A percentile compares a stretch with the other conserved stretches of the same genome.
Conservation (phyloP, 2,329 filamentous ascomycete genomes). For the Dactylellina haptotyla region DNA sequence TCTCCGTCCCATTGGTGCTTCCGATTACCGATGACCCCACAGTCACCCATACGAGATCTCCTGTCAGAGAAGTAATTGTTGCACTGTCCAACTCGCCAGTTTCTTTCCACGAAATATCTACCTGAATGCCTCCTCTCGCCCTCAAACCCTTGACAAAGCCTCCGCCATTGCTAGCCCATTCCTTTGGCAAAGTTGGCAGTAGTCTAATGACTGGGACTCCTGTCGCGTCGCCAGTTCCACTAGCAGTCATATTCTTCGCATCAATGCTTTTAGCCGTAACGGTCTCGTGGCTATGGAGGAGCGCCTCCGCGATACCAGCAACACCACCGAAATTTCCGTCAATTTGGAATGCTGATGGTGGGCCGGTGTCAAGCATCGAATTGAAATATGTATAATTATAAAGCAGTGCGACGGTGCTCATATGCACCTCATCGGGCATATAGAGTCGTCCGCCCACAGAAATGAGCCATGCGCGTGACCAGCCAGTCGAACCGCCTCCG, state of each 20-base stretch:
- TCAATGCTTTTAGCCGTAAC: conserved; percentile 21
- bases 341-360: conserved; percentile 64
- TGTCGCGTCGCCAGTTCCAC: conserved; percentile 28
- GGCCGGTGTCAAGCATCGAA: conserved; percentile 63
- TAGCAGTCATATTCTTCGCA: conserved; percentile 19
- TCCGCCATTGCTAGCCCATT: conserved; percentile 53
- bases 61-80: conserved; percentile 27
- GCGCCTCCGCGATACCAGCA: conserved; percentile 64
- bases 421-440: conserved; percentile 60
- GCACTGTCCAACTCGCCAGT: conserved; percentile 19
- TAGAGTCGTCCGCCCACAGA: conserved; percentile 65
- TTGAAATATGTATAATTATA: conserved; percentile 63
- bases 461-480: conserved; percentile 66
- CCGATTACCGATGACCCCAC: conserved; percentile 15
- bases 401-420: conserved; percentile 62
- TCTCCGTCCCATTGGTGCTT: conserved; percentile 17
- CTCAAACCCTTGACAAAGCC: conserved; percentile 54
- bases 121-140: conserved; percentile 51
- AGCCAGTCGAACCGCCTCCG: conserved; percentile 66
- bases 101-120: conserved; percentile 51
- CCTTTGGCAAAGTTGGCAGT: conserved; percentile 47
- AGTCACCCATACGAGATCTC: conserved; percentile 13
- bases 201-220: conserved; percentile 26
- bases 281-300: conserved; percentile 62
- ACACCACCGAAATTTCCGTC: conserved; percentile 66